Evolutionary conservation across 352 stramenopile genomes (phyloP), one percentile per base, ranked within the genome.

Genomic region (Pelagophyceae sp.): DNA sequence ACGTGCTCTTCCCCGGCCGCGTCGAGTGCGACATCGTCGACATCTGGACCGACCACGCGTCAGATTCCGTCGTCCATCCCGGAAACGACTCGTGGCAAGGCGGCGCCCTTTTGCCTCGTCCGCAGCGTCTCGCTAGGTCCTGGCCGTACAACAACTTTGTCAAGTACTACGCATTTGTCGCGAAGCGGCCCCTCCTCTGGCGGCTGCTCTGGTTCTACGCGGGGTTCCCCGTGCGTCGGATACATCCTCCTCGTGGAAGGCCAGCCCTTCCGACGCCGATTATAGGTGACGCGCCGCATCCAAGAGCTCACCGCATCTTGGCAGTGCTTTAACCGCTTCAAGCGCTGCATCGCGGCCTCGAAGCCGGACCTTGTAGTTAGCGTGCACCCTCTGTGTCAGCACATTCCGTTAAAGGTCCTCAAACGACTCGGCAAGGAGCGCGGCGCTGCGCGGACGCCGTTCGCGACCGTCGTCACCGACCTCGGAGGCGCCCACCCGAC

Each of bases 381-480:
- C 37, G 89, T 94, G 0, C 89, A 94, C 82, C 89, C 88, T 27
- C 78, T 92, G 29, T 92, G 87, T 80, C 89, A 94, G 78, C 80
- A 91, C 70, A 78, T 90, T 65, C 87, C 87, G 19, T 74, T 94
- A 6, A 86, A 86, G 40, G 88, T 89, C 40, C 79, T 93, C 35
- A 80, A 82, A 35, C 79, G 82, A 54, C 76, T 94, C 75, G 45
- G 45, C 11, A n/a, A n/a, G n/a, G 87, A 90, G 74, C 80, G 80
- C 19, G 82, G 83, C 72, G 79, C 72, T 11, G 75, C 80, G 31
- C 83, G 35, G 20, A 91, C 89, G 29, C 89, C 89, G 0, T 93
- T 94, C 84, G 88, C 82, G 3, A 94, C 89, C 6, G 87, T 94
- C 38, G 89, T 94, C 38, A 94, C 89, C 0, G 89, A 94, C 84